phyloP scores from a whole-genome alignment of 805 yeast genomes.

The Saccharomycodes ludwigii region DNA sequence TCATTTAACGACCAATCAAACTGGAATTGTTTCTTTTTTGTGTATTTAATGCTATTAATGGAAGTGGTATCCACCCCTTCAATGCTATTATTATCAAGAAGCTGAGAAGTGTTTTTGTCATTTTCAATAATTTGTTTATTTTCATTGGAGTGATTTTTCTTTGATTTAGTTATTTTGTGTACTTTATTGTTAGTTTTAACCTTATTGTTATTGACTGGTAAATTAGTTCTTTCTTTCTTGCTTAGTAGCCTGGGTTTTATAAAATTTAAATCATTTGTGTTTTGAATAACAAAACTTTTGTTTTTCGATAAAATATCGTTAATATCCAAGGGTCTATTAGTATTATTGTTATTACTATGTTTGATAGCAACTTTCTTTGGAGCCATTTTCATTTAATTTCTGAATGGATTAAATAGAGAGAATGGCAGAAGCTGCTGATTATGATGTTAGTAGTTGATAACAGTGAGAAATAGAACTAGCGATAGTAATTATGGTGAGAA shows the following conservation, averaged over 20 bases:
- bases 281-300: conserved; percentile 3
- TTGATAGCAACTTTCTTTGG: conserved; percentile 13
- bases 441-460: no score
- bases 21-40: conserved; percentile 31
- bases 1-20: conserved; percentile 63
- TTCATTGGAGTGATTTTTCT: conserved; percentile 4
- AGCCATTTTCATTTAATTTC: no score
- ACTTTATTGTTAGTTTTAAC: no score
- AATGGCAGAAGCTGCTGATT: no score
- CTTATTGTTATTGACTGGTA: conserved; percentile 19
- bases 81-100: not conserved
- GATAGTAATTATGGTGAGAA: no score
- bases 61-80: no score
- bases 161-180: not conserved
- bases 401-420: no score
- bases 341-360: no score
- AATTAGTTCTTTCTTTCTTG: conserved; percentile 30
- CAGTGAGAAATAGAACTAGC: no score
- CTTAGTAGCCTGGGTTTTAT: conserved; percentile 32
- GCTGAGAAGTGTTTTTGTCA: not conserved
- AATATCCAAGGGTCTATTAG: conserved; percentile 28
- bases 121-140: not conserved
- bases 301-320: conserved; percentile 24
- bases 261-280: conserved; percentile 6
- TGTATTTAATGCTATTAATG: conserved; percentile 5